Evolutionary conservation across 2,329 filamentous ascomycete genomes (phyloP).

Genomic region (Zymoseptoria tritici): DNA sequence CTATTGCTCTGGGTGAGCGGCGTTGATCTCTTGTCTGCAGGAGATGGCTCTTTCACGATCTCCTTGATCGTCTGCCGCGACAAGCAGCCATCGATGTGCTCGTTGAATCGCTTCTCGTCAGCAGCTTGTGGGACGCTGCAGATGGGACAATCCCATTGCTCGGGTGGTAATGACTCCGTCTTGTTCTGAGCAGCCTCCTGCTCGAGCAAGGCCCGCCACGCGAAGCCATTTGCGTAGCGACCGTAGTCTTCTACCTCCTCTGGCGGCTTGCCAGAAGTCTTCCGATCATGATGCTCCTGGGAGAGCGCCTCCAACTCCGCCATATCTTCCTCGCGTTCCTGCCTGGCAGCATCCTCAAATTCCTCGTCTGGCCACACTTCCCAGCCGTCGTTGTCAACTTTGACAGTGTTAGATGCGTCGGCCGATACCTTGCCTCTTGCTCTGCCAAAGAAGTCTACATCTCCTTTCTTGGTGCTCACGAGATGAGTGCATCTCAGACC

Average conservation of each 20-base stretch:
- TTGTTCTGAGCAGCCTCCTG: conserved; percentile 27
- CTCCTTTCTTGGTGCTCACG: conserved; percentile 73
- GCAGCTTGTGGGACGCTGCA: conserved; percentile 69
- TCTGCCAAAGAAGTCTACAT: conserved; percentile 70
- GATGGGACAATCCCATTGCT: conserved; percentile 80
- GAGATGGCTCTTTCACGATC: conserved; percentile 52
- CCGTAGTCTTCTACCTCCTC: conserved; percentile 17
- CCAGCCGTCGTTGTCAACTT: conserved; percentile 49
- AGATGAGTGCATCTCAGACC: conserved; percentile 83
- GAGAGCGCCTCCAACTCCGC: conserved; percentile 55
- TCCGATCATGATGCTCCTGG: conserved; percentile 35
- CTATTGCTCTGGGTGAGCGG: conserved; percentile 10
- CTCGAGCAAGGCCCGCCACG: conserved; percentile 28
- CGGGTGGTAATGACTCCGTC: conserved; percentile 8
- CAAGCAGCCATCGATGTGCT: conserved; percentile 86
- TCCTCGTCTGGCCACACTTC: conserved; percentile 63
- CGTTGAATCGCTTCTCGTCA: conserved; percentile 73
- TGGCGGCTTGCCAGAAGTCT: conserved; percentile 15
- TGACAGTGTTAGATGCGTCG: conserved; percentile 16
- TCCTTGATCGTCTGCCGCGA: conserved; percentile 81
- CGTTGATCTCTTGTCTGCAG: conserved; percentile 4
- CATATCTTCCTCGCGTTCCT: conserved; percentile 54
- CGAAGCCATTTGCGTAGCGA: conserved; percentile 28
- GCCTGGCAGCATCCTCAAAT: conserved; percentile 54
- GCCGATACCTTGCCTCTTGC: conserved; percentile 29